Evolutionary conservation across 495 filamentous ascomycete species (phyloP).

Genomic region (Umbilicaria muhlenbergii): DNA sequence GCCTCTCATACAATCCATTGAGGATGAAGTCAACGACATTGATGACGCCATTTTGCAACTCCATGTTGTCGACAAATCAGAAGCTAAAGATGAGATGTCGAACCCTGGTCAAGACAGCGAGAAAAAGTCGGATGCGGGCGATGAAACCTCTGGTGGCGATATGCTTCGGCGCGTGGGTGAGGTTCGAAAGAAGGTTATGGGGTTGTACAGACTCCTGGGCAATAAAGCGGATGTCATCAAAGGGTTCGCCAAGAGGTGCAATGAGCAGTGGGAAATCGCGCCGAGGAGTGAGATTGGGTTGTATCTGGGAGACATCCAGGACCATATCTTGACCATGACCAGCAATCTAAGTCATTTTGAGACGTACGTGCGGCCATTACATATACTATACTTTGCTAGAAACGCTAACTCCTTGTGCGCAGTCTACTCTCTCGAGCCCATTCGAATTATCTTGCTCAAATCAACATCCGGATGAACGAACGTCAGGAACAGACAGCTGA

Average conservation of each 20-base stretch:
- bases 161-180: conserved; percentile 86
- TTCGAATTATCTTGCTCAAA: conserved; percentile 86
- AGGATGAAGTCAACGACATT: conserved; percentile 80
- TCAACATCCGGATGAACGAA: conserved; percentile 95
- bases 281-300: conserved; percentile 88
- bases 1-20: conserved; percentile 76
- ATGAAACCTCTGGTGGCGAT: conserved; percentile 43
- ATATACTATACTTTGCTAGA: neutral
- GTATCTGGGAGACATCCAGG: conserved; percentile 94
- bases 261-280: conserved; percentile 94
- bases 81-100: conserved; percentile 15
- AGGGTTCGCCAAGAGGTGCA: conserved; percentile 96
- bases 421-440: conserved; percentile 87
- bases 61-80: conserved; percentile 38
- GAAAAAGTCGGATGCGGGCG: conserved; percentile 27
- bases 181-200: conserved; percentile 94
- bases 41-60: conserved; percentile 67
- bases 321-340: conserved; percentile 98
- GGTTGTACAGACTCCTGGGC: conserved; percentile 76
- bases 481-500: conserved; percentile 91
- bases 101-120: conserved; percentile 18
- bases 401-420: conserved; percentile 1
- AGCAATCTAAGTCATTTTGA: conserved; percentile 90
- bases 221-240: conserved; percentile 99
- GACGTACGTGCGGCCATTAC: conserved; percentile 42